Base-by-base conservation (phyloP, 371 early-diverging fungal species). In the Mucor mucedo region DNA sequence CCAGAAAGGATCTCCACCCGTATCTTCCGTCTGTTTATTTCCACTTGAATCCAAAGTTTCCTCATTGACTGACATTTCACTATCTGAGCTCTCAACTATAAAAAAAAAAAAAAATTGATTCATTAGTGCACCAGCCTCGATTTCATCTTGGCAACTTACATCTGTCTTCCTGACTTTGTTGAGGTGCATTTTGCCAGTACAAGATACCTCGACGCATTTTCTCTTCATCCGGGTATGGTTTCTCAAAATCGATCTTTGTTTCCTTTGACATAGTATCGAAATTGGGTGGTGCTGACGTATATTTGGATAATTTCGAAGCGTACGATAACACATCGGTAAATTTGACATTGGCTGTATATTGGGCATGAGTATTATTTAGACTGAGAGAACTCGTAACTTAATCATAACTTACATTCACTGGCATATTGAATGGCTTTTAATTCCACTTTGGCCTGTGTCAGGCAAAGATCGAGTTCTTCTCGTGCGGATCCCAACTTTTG, bases 201-300 rank as follows among this genome's bases (percentile, higher is more conserved):
- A 82, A 56, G 21, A 75, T 32, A 1, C 83, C 80, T 50, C 78
- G 53, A 7, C 79, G 72, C 79, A 82, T 82, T 14, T 77, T 69
- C 44, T 82, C 79, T 62, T 82, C 83, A 66, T 82, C 83, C 2
- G 83, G 83, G 57, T 82, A 82, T 13, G 83, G 83, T 35, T 82
- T 82, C 42, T 82, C 79, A 60, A 82, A 82, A 44, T 75, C 80
- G 10, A 77, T 70, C 45, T 74, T 74, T 30, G 70, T 53, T 56
- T 82, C 76, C 32, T 63, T 70, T 55, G 69, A 76, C 61, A 68
- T 58, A 29, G 65, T 29, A 42, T 79, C 79, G 57, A 82, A 82
- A 11, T 79, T 79, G 30, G 79, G 78, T 16, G 82, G 82, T 58
- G 79, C 79, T 2, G 79, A 82, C 1, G 79, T 78, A 53, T 81